phyloP scores from a whole-genome alignment of 2,329 filamentous ascomycete genomes.

The Pseudogymnoascus pannorum region DNA sequence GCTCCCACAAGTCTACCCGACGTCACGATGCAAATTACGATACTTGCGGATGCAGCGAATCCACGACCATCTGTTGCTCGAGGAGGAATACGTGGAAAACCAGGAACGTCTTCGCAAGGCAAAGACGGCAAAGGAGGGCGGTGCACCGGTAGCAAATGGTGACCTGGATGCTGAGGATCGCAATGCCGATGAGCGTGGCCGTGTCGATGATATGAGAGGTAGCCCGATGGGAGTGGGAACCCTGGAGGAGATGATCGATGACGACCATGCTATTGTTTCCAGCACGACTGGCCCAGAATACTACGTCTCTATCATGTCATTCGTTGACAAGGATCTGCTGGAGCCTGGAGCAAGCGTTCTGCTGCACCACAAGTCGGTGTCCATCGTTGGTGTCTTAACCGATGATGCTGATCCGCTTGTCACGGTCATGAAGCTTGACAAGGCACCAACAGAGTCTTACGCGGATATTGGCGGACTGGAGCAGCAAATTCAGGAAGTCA shows the following conservation, averaged over 20 bases:
- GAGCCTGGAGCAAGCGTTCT: slow-evolving; percentile 94
- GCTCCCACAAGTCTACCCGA: slow-evolving; percentile 88
- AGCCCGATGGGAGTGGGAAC: slow-evolving; percentile 98
- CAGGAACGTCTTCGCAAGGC: slow-evolving; percentile 92
- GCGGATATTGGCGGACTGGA: slow-evolving; percentile 97
- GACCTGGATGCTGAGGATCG: slow-evolving; percentile 73
- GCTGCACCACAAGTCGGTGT: slow-evolving; percentile 95
- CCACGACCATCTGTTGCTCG: slow-evolving; percentile 91
- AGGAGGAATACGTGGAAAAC: slow-evolving; percentile 99
- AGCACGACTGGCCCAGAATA: slow-evolving; percentile 97
- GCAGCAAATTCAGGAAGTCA: slow-evolving; percentile 91
- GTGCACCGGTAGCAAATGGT: slow-evolving; percentile 49
- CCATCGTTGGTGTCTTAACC: slow-evolving; percentile 92
- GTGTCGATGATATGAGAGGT: slow-evolving; percentile 96
- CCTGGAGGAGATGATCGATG: slow-evolving; percentile 96
- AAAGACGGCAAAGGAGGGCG: slow-evolving; percentile 69
- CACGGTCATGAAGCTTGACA: slow-evolving; percentile 98
- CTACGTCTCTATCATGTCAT: slow-evolving; percentile 99
- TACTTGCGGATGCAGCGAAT: slow-evolving; percentile 97
- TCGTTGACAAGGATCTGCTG: slow-evolving; percentile 96
- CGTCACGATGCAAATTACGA: slow-evolving; percentile 92
- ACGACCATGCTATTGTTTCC: slow-evolving; percentile 97
- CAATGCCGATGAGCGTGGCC: slow-evolving; percentile 87
- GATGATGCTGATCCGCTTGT: slow-evolving; percentile 94
- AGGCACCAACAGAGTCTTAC: slow-evolving; percentile 96